A percentile compares a stretch with the other conserved stretches of the same genome.
These are phyloP conservation scores for Cyberlindnera misumaiensis DNA, from an alignment of 805 yeast genomes.

Conservation along the genomic window DNA sequence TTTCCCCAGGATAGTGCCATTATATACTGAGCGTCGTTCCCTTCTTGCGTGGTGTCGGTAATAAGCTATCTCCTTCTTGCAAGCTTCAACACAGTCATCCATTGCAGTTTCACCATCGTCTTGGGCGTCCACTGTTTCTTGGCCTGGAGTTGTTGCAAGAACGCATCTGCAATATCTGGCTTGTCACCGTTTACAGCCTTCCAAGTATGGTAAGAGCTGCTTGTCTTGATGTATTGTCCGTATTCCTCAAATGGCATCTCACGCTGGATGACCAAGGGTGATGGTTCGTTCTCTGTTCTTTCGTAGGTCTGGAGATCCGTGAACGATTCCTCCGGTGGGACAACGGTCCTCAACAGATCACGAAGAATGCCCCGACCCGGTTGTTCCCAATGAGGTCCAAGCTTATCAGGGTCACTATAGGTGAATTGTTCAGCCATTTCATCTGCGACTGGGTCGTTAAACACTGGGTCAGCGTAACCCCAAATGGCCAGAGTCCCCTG, in stretches of 20 bases:
- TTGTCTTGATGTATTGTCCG: slow-evolving; percentile 53
- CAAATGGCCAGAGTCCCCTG: slow-evolving; percentile 70
- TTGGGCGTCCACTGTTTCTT: slow-evolving; percentile 40
- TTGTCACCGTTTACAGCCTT: slow-evolving; percentile 25
- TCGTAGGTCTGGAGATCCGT: slow-evolving; percentile 30
- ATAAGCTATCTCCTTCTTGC: slow-evolving; percentile 17
- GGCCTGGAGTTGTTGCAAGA: slow-evolving; percentile 29
- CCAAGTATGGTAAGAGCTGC: slow-evolving; percentile 64
- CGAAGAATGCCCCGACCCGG: slow-evolving; percentile 65
- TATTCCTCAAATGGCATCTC: slow-evolving; percentile 39
- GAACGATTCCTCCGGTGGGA: slow-evolving; percentile 37
- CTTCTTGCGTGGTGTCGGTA: too few species aligned
- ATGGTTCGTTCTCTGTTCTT: slow-evolving; percentile 3
- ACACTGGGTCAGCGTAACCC: slow-evolving; percentile 72
- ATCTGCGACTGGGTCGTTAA: slow-evolving; percentile 49
- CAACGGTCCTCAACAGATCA: slow-evolving; percentile 34
- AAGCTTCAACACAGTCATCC: slow-evolving; percentile 47
- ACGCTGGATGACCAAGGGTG: slow-evolving; percentile 28
- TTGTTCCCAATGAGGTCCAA: slow-evolving; percentile 80
- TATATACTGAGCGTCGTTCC: too few species aligned
- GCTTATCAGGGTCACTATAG: slow-evolving; percentile 37
- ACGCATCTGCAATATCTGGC: slow-evolving; percentile 29
- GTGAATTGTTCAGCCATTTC: slow-evolving; percentile 44
- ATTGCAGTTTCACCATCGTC: slow-evolving; percentile 35
- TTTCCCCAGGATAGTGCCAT: too few species aligned